Evolutionary conservation across 805 yeast genomes (phyloP).

Genomic region (Metschnikowia similis): DNA sequence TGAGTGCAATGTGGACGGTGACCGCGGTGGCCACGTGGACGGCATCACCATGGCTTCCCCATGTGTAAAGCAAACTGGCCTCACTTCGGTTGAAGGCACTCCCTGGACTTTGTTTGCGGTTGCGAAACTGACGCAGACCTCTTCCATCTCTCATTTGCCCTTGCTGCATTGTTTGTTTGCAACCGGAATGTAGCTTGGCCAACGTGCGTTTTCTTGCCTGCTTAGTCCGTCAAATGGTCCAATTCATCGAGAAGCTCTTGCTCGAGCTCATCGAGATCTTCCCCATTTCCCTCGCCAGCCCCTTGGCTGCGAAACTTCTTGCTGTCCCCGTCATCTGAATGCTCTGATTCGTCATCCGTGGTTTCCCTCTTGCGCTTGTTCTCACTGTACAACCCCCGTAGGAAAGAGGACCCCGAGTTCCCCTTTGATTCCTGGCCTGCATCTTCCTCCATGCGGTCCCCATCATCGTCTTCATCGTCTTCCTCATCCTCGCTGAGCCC

Average conservation of each 20-base stretch:
- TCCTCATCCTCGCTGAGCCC: constrained; percentile 36
- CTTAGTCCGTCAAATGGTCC: constrained; percentile 34
- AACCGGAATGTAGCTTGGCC: no score
- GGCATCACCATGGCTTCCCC: no score
- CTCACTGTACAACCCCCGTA: constrained; percentile 22
- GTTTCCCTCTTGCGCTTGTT: constrained; percentile 16
- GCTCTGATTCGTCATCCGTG: constrained; percentile 8
- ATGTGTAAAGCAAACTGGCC: no score
- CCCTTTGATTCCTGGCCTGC: constrained; percentile 15
- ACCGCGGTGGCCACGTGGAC: no score
- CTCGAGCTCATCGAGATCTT: constrained; percentile 45
- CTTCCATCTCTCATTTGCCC: no score
- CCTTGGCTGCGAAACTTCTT: not conserved
- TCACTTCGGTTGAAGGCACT: no score
- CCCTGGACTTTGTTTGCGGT: no score
- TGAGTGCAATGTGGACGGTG: no score
- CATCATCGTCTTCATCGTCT: constrained; percentile 28
- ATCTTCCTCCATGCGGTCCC: constrained; percentile 25
- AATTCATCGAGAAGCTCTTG: constrained; percentile 49
- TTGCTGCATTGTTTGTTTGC: not conserved
- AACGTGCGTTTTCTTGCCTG: no score
- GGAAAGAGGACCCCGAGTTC: constrained; percentile 20
- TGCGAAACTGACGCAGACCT: no score
- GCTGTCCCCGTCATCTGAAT: constrained; percentile 6
- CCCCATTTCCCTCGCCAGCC: not conserved